Evolutionary conservation across 2,329 filamentous ascomycete genomes (phyloP).

Genomic region (Phialophora tarda): DNA sequence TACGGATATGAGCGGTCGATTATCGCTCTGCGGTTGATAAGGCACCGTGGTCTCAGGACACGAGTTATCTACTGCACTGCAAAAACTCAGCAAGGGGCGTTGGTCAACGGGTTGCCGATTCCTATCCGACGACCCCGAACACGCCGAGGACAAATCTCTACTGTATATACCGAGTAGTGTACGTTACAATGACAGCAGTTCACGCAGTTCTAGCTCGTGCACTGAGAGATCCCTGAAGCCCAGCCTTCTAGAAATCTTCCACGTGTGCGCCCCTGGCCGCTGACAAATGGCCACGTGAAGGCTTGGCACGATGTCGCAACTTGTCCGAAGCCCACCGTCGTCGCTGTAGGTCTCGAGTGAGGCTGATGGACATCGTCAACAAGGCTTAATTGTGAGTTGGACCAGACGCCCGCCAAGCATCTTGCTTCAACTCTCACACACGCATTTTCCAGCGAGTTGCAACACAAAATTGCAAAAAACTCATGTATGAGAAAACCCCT

Average conservation of each 20-base stretch:
- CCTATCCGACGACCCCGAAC: background rate
- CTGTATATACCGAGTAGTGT: background rate
- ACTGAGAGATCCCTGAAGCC: background rate
- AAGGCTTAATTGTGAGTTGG: too few species aligned
- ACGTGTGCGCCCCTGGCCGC: background rate
- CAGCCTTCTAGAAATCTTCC: background rate
- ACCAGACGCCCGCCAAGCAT: too few species aligned
- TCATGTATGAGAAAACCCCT: background rate
- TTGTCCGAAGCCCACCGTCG: too few species aligned
- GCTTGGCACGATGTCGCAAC: too few species aligned
- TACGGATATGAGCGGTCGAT: background rate
- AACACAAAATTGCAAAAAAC: background rate
- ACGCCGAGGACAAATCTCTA: background rate
- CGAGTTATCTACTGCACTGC: background rate
- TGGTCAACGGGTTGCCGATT: background rate
- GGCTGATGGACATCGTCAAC: too few species aligned
- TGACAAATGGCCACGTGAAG: too few species aligned
- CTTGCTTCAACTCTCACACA: too few species aligned
- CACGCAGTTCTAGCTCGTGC: background rate
- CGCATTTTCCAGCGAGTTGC: too few species aligned
- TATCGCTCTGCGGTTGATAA: background rate
- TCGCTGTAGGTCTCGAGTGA: too few species aligned
- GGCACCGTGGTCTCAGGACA: background rate
- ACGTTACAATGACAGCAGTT: background rate
- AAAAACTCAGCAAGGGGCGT: background rate